A percentile compares a stretch with the other conserved stretches of the same genome.
Conservation (phyloP, 2,329 filamentous ascomycete species). For the Aspergillus awamori region DNA sequence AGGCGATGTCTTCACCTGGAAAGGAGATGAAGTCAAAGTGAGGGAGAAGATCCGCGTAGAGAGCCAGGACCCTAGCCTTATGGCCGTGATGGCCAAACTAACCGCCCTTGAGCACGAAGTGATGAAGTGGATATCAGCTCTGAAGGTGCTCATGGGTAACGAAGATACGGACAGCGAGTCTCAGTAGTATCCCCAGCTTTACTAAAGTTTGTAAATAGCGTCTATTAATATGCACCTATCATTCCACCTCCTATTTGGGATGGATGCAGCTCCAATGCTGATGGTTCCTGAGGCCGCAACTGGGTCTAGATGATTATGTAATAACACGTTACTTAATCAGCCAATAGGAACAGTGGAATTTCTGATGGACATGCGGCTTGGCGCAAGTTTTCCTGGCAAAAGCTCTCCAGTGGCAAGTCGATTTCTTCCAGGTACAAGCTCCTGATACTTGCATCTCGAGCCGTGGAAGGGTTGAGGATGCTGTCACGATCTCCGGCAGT, state of each 20-base stretch:
- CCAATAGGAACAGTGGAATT: slow-evolving; percentile 35
- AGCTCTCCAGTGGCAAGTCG: slow-evolving; percentile 23
- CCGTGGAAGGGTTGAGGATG: slow-evolving; percentile 34
- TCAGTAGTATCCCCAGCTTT: neutral
- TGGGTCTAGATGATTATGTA: slow-evolving; percentile 7
- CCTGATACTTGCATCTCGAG: slow-evolving; percentile 12
- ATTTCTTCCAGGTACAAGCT: slow-evolving; percentile 14
- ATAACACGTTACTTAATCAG: neutral
- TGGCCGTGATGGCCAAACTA: slow-evolving; percentile 82
- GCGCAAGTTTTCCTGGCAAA: slow-evolving; percentile 33
- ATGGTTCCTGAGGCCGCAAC: neutral
- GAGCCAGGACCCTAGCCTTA: slow-evolving; percentile 82
- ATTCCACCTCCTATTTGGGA: neutral
- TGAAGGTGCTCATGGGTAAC: slow-evolving; percentile 77
- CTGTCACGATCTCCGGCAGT: slow-evolving; percentile 36
- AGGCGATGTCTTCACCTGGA: slow-evolving; percentile 72
- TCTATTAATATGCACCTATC: neutral
- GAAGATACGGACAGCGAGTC: slow-evolving; percentile 49
- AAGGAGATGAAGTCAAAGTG: slow-evolving; percentile 74
- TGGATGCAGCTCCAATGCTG: neutral
- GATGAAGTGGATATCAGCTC: slow-evolving; percentile 67
- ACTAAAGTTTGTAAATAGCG: neutral
- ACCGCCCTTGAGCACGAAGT: slow-evolving; percentile 75
- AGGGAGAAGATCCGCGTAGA: slow-evolving; percentile 88
- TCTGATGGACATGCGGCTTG: slow-evolving; percentile 30